phyloP scores from a whole-genome alignment of 805 yeast species.

The Cyberlindnera japonica region DNA sequence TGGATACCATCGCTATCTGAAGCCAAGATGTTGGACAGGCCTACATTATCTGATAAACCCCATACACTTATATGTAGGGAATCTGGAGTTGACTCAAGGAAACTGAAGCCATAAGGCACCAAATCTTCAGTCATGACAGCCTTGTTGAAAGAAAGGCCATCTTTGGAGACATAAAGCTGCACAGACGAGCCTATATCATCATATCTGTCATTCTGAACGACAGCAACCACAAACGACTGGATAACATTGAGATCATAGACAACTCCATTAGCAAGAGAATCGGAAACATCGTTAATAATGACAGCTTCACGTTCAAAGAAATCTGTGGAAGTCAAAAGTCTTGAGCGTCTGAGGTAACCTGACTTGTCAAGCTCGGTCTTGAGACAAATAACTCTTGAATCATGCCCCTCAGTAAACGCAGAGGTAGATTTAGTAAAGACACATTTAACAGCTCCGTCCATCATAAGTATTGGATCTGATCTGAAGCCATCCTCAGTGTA shows the following conservation, averaged over 20 bases:
- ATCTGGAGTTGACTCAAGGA: slow-evolving; percentile 35
- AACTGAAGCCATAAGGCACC: slow-evolving; percentile 22
- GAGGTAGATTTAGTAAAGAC: slow-evolving; percentile 29
- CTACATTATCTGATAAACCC: slow-evolving; percentile 15
- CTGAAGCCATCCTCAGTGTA: slow-evolving; percentile 47
- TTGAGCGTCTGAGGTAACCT: slow-evolving; percentile 31
- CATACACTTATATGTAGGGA: slow-evolving; percentile 39
- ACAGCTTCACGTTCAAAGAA: slow-evolving; percentile 37
- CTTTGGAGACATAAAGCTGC: slow-evolving; percentile 30
- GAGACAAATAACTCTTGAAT: slow-evolving; percentile 40
- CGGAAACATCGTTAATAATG: slow-evolving; percentile 30
- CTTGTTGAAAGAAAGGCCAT: slow-evolving; percentile 31
- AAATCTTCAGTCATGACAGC: slow-evolving; percentile 31
- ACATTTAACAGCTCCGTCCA: slow-evolving; percentile 30
- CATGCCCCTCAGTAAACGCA: slow-evolving; percentile 25
- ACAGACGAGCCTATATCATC: slow-evolving; percentile 24
- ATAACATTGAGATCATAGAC: slow-evolving; percentile 31
- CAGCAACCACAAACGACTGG: slow-evolving; percentile 34
- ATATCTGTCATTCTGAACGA: slow-evolving; percentile 23
- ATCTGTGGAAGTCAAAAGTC: slow-evolving; percentile 36
- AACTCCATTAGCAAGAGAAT: slow-evolving; percentile 27
- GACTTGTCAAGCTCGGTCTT: slow-evolving; percentile 37
- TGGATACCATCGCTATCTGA: slow-evolving; percentile 53
- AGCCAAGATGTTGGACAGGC: slow-evolving; percentile 20
- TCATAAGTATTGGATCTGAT: slow-evolving; percentile 26